A percentile compares a stretch with the other conserved stretches of the same genome.
These are phyloP conservation scores for Penicillium sp. DNA, from an alignment of 2,329 filamentous ascomycete species.

Conservation along the genomic window DNA sequence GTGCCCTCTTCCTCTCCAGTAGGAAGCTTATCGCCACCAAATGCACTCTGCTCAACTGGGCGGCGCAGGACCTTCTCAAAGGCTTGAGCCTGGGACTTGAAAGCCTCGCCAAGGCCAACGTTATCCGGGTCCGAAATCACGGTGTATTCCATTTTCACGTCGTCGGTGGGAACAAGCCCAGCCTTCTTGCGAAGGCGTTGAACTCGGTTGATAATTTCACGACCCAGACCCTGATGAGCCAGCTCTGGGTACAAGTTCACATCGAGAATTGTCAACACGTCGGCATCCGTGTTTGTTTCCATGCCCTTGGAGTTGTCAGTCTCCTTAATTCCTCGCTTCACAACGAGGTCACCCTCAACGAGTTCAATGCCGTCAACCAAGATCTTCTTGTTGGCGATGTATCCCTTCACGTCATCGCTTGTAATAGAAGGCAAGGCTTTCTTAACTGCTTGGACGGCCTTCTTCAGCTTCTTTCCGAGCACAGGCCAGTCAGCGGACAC, in stretches of 20 bases:
- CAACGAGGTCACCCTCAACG: slow-evolving; percentile 75
- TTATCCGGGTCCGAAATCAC: slow-evolving; percentile 76
- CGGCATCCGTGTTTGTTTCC: slow-evolving; percentile 83
- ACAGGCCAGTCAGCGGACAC: slow-evolving; percentile 90
- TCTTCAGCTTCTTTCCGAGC: slow-evolving; percentile 95
- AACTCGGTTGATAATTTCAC: slow-evolving; percentile 90
- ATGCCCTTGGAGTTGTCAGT: slow-evolving; percentile 68
- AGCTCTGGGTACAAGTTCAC: slow-evolving; percentile 78
- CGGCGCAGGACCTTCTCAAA: slow-evolving; percentile 77
- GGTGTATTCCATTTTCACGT: slow-evolving; percentile 90
- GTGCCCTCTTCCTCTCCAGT: slow-evolving; percentile 55
- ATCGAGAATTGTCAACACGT: slow-evolving; percentile 90
- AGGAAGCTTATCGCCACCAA: slow-evolving; percentile 57
- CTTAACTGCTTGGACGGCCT: slow-evolving; percentile 87
- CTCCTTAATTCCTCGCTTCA: slow-evolving; percentile 75
- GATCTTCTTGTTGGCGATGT: slow-evolving; percentile 70
- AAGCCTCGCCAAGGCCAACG: slow-evolving; percentile 67
- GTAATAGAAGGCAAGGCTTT: slow-evolving; percentile 78
- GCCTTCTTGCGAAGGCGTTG: slow-evolving; percentile 93
- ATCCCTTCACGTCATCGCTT: slow-evolving; percentile 77
- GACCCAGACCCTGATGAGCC: slow-evolving; percentile 79
- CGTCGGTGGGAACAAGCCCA: slow-evolving; percentile 83
- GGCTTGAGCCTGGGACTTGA: slow-evolving; percentile 62
- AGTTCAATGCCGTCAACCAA: slow-evolving; percentile 82
- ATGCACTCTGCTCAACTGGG: slow-evolving; percentile 67